These are phyloP conservation scores for Penicillium sp. DNA, from an alignment of 2,329 filamentous ascomycete genomes.

Conservation along the genomic window DNA sequence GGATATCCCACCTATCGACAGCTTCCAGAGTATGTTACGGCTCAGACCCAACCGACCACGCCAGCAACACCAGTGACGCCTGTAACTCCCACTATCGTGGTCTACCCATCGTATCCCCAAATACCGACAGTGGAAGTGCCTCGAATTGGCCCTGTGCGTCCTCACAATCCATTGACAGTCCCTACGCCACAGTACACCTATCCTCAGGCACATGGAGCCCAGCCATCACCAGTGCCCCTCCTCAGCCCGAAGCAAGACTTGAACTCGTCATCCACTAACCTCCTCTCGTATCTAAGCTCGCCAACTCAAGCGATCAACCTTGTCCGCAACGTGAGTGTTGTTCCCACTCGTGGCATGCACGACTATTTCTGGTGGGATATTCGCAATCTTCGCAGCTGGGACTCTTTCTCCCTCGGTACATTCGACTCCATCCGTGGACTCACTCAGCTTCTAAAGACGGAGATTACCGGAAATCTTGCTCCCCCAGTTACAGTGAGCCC, in stretches of 20 bases:
- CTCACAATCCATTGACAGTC: slow-evolving; percentile 30
- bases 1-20: slow-evolving; percentile 82
- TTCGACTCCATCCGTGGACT: slow-evolving; percentile 71
- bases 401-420: slow-evolving; percentile 66
- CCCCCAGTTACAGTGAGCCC: slow-evolving; percentile 29
- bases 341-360: slow-evolving; percentile 60
- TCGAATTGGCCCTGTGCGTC: slow-evolving; percentile 44
- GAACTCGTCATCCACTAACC: slow-evolving; percentile 55
- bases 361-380: slow-evolving; percentile 97
- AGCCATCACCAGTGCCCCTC: slow-evolving; percentile 24
- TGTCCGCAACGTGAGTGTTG: slow-evolving; percentile 70
- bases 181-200: slow-evolving; percentile 28
- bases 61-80: slow-evolving; percentile 40
- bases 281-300: slow-evolving; percentile 71
- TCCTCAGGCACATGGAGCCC: slow-evolving; percentile 22
- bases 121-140: slow-evolving; percentile 31
- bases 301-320: slow-evolving; percentile 78
- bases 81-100: slow-evolving; percentile 37
- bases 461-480: slow-evolving; percentile 49
- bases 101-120: slow-evolving; percentile 35
- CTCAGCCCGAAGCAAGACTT: slow-evolving; percentile 25
- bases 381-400: slow-evolving; percentile 80
- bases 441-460: slow-evolving; percentile 65
- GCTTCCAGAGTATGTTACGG: slow-evolving; percentile 56
- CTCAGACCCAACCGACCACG: slow-evolving; percentile 40